Conservation (phyloP, 139 green algal genomes). For the Tetraselmis striata region DNA sequence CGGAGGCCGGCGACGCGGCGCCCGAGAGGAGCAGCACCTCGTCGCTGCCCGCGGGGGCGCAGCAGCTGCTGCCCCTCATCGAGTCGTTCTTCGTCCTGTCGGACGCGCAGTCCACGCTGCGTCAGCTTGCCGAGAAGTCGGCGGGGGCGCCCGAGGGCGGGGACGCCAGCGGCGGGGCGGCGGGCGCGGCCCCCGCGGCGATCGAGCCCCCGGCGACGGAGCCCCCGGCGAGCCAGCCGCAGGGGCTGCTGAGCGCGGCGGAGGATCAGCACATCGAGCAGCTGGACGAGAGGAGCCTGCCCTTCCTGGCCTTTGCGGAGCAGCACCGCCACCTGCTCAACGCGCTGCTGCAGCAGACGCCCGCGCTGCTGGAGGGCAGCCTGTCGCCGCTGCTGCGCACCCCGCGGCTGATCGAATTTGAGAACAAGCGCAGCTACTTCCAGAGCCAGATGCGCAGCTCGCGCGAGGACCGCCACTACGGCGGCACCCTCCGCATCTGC, state of each 20-base stretch:
- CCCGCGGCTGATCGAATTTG: constrained; percentile 91
- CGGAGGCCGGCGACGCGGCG: constrained; percentile 1
- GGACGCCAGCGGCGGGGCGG: not conserved
- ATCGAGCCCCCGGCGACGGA: not conserved
- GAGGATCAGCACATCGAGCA: not conserved
- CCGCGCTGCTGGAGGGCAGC: constrained; percentile 67
- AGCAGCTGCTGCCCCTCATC: constrained; percentile 79
- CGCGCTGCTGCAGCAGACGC: constrained; percentile 68
- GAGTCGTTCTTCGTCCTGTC: constrained; percentile 89
- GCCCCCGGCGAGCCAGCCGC: too few species aligned
- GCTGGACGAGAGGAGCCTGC: constrained; percentile 13
- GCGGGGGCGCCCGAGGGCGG: not conserved
- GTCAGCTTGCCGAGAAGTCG: not conserved
- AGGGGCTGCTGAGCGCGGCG: not conserved
- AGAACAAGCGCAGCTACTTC: constrained; percentile 94
- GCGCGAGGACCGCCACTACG: constrained; percentile 36
- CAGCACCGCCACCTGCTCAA: constrained; percentile 84
- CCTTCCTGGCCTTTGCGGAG: constrained; percentile 67
- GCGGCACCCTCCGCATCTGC: constrained; percentile 51
- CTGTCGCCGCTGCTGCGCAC: constrained; percentile 69
- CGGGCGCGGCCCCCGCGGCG: not conserved
- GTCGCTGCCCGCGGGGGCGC: constrained; percentile 60
- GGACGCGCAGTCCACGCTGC: constrained; percentile 10
- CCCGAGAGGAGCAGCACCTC: constrained; percentile 6
- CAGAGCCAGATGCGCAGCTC: constrained; percentile 44